phyloP scores from a whole-genome alignment of 1,284 basidiomycete genomes.

The Coriolopsis trogii region DNA sequence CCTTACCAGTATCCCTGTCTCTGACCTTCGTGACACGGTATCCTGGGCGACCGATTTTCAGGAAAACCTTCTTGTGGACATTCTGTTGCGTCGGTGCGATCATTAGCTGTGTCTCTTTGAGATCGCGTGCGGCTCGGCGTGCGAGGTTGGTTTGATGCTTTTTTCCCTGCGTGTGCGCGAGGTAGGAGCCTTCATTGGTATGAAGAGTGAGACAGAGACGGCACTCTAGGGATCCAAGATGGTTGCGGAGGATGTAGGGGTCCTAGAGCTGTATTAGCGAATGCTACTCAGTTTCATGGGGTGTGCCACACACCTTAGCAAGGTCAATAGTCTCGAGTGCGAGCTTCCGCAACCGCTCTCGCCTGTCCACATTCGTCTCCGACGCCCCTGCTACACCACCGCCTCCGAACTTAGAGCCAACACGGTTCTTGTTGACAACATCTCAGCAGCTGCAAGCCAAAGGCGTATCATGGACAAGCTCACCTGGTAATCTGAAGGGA shows the following conservation, averaged over 20 bases:
- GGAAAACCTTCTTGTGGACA: slow-evolving; percentile 89
- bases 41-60: slow-evolving; percentile 97
- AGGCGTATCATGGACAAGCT: background rate
- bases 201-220: slow-evolving; percentile 97
- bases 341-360: slow-evolving; percentile 94
- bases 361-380: slow-evolving; percentile 93
- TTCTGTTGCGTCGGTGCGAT: slow-evolving; percentile 77
- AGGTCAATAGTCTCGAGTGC: slow-evolving; percentile 96
- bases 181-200: slow-evolving; percentile 98
- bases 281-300: background rate
- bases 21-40: slow-evolving; percentile 91
- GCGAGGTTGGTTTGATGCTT: slow-evolving; percentile 99
- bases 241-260: slow-evolving; percentile 98
- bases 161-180: slow-evolving; percentile 99
- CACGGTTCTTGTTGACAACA: slow-evolving; percentile 72
- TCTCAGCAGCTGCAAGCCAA: slow-evolving; percentile 1
- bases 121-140: slow-evolving; percentile 92
- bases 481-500: slow-evolving; percentile 48
- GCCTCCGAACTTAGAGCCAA: slow-evolving; percentile 94
- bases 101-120: slow-evolving; percentile 89
- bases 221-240: slow-evolving; percentile 96
- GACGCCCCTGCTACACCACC: slow-evolving; percentile 92
- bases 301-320: slow-evolving; percentile 67
- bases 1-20: slow-evolving; percentile 76
- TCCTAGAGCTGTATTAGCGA: slow-evolving; percentile 56